Conservation (phyloP, 805 yeast genomes). For the Pichia manshurica region DNA sequence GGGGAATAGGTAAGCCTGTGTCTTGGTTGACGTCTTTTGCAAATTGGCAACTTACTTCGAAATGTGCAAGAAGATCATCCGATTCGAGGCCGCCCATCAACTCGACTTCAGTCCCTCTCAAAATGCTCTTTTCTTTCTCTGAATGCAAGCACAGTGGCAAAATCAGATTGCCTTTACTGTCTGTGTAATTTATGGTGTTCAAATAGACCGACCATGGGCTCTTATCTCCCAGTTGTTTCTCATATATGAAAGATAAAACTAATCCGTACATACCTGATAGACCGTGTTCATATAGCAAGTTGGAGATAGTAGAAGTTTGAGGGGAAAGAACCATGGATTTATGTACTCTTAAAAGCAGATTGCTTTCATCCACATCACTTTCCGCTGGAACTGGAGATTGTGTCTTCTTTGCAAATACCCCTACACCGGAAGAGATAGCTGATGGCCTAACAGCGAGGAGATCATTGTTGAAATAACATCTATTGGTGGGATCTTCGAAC, state of each 20-base stretch:
- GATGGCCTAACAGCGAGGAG: conserved; percentile 42
- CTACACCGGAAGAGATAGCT: conserved; percentile 48
- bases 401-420: conserved; percentile 56
- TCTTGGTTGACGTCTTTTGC: conserved; percentile 28
- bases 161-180: conserved; percentile 15
- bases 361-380: conserved; percentile 23
- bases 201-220: conserved; percentile 84
- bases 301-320: conserved; percentile 57
- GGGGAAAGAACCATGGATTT: conserved; percentile 54
- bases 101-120: conserved; percentile 60
- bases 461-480: conserved; percentile 49
- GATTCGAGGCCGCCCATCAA: conserved; percentile 53
- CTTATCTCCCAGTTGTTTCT: conserved; percentile 44
- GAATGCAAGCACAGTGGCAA: conserved; percentile 68
- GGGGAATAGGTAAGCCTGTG: conserved; percentile 33
- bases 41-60: conserved; percentile 36
- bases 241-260: conserved; percentile 68
- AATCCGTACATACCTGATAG: conserved; percentile 63
- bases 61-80: conserved; percentile 37
- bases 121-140: conserved; percentile 37
- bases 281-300: conserved; percentile 54
- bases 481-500: conserved; percentile 41
- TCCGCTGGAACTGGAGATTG: conserved; percentile 19
- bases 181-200: conserved; percentile 37
- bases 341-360: conserved; percentile 51